Base-by-base conservation (phyloP, 805 yeast species). In the Candida endomychidarum region DNA sequence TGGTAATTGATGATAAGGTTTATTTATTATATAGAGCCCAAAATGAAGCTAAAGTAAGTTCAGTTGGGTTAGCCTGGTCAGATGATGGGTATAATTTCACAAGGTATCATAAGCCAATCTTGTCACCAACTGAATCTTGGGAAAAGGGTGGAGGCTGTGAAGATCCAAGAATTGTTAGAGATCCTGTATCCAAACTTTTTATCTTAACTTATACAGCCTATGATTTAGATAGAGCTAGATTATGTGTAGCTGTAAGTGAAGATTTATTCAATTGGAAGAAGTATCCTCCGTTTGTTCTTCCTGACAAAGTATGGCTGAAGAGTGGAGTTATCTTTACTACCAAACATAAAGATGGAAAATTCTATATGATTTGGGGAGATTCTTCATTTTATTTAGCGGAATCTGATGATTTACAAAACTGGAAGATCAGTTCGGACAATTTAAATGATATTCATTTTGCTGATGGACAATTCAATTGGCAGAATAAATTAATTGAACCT, bases 341-440 rank as follows among this genome's bases (percentile, higher is more conserved):
- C 27, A 47, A 36, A 22, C 52, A 53, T 34, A 42, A 43, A 12
- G 65, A 64, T 43, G 70, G 70, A 3, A 52, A 55, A 26, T 67
- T 61, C 43, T 65, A 66, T 45, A 68, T 68, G 74, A 57, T 68
- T 16, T 68, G 70, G 70, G 74, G 74, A 16, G 74, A 68, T 47
- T 55, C 63, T 8, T 58, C 59, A 24, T 56, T 68, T 40, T 61
- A 65, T 44, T 53, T 68, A 45, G 72, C 72, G 3, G 54, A 48
- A 20, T 60, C 67, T 8, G 48, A 47, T 20, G 71, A 68, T 41
- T 45, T 67, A 41, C 45, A 58, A n/a, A 41, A 60, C 39, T 68
- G 74, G 74, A 27, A 41, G 12, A 36, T 59, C 5, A 43, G 53
- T 2, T 42, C 53, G 22, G 45, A 49, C 21, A 48, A 52, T 34